phyloP scores from a whole-genome alignment of 768 basidiomycete species.

The Kwoniella mangroviensis region DNA sequence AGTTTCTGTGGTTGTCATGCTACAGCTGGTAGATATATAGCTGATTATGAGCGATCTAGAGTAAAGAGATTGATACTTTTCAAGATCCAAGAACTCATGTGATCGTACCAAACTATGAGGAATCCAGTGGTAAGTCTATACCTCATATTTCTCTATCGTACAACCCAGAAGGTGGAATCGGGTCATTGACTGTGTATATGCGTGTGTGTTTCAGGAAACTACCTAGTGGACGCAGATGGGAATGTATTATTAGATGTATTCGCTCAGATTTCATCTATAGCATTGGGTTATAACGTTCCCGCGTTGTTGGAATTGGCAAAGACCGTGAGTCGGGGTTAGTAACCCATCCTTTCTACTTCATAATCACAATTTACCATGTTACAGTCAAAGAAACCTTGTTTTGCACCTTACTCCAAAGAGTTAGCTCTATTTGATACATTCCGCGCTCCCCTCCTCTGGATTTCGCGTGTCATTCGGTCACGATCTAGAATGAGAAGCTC shows the following conservation, averaged over 20 bases:
- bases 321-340: constrained; percentile 35
- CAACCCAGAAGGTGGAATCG: no score
- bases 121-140: constrained; percentile 39
- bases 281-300: constrained; percentile 58
- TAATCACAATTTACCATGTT: not conserved
- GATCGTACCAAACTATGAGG: constrained; percentile 50
- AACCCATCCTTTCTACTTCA: constrained; percentile 1
- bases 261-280: constrained; percentile 59
- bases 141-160: no score
- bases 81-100: constrained; percentile 54
- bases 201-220: constrained; percentile 51
- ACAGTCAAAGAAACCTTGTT: not conserved
- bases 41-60: constrained; percentile 11
- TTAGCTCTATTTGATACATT: not conserved
- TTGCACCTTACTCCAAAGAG: not conserved
- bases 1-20: not conserved
- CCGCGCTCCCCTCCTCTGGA: not conserved
- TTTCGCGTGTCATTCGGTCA: not conserved
- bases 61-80: constrained; percentile 39
- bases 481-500: not conserved
- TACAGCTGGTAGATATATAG: not conserved
- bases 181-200: no score
- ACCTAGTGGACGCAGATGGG: constrained; percentile 60
- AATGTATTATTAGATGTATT: constrained; percentile 60
- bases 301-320: constrained; percentile 50